These are phyloP conservation scores for Colletotrichum lindemuthianum DNA, from an alignment of 2,329 filamentous ascomycete species.

Conservation along the genomic window DNA sequence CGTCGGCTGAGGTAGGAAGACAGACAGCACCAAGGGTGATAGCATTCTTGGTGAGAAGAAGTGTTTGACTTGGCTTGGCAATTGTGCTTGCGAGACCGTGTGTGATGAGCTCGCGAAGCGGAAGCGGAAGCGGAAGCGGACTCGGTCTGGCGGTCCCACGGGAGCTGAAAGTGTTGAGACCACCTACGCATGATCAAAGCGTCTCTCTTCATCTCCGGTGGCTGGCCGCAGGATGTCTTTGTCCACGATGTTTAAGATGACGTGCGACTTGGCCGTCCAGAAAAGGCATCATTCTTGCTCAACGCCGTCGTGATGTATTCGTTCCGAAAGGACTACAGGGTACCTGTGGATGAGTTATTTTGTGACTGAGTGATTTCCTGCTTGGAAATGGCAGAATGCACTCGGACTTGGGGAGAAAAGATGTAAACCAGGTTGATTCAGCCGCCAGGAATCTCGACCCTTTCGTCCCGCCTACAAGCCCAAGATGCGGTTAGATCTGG, in stretches of 20 bases:
- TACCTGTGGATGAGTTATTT: too few species aligned
- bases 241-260: constrained; percentile 2
- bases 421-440: constrained; percentile 1
- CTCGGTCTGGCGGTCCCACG: constrained; percentile 1
- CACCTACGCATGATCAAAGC: constrained; percentile 12
- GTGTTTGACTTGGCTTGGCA: too few species aligned
- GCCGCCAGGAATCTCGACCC: neutral
- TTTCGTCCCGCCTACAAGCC: constrained; percentile 1
- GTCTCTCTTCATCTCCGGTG: constrained; percentile 10
- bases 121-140: neutral
- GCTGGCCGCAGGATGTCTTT: constrained; percentile 1
- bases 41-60: too few species aligned
- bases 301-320: too few species aligned
- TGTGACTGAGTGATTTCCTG: too few species aligned
- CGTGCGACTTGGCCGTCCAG: constrained; percentile 10
- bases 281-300: neutral
- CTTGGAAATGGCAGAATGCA: neutral
- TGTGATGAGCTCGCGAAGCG: constrained; percentile 6
- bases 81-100: neutral
- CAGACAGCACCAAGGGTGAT: too few species aligned
- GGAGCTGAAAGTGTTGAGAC: constrained; percentile 5
- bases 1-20: too few species aligned
- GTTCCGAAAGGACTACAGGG: too few species aligned
- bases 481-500: neutral
- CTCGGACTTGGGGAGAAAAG: constrained; percentile 1